Percentiles rank a stretch among this genome's conserved stretches.
Evolutionary conservation across 2,329 filamentous ascomycete genomes (phyloP).

Genomic region (Penicillium verrucosum): DNA sequence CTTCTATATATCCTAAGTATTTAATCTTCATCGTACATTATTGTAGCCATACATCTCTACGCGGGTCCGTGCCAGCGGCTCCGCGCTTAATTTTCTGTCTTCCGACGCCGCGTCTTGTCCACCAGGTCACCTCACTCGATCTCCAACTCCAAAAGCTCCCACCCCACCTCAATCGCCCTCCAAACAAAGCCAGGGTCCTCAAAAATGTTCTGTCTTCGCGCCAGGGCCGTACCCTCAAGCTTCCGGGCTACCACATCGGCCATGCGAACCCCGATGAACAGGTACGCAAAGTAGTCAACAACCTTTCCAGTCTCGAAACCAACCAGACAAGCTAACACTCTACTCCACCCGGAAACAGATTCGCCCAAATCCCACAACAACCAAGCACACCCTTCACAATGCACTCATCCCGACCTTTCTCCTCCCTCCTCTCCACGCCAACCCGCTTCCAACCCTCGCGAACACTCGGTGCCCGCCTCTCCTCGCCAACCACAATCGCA

Average conservation of each 20-base stretch:
- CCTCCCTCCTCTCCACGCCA: slow-evolving; percentile 37
- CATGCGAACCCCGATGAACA: slow-evolving; percentile 21
- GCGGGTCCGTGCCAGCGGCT: slow-evolving; percentile 33
- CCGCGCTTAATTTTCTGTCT: slow-evolving; percentile 35
- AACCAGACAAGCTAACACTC: slow-evolving; percentile 10
- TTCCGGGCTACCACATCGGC: slow-evolving; percentile 26
- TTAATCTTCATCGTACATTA: background rate
- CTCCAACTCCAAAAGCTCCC: slow-evolving; percentile 1
- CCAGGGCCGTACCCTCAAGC: slow-evolving; percentile 31
- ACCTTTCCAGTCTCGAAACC: background rate
- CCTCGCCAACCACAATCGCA: slow-evolving; percentile 14
- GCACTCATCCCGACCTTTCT: slow-evolving; percentile 38
- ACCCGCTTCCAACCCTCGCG: slow-evolving; percentile 19
- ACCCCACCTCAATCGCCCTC: background rate
- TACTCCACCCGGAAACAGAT: slow-evolving; percentile 1
- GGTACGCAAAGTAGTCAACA: slow-evolving; percentile 17
- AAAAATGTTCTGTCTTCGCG: slow-evolving; percentile 36
- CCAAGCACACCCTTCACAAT: slow-evolving; percentile 30
- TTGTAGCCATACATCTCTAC: slow-evolving; percentile 1
- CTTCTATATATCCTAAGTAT: background rate
- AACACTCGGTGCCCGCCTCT: slow-evolving; percentile 29
- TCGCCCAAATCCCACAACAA: slow-evolving; percentile 18
- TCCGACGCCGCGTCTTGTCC: slow-evolving; percentile 18
- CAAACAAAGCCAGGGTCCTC: background rate
- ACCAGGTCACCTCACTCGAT: slow-evolving; percentile 11